Evolutionary conservation across 768 basidiomycete genomes (phyloP).

Genomic region (Mycena amicta): DNA sequence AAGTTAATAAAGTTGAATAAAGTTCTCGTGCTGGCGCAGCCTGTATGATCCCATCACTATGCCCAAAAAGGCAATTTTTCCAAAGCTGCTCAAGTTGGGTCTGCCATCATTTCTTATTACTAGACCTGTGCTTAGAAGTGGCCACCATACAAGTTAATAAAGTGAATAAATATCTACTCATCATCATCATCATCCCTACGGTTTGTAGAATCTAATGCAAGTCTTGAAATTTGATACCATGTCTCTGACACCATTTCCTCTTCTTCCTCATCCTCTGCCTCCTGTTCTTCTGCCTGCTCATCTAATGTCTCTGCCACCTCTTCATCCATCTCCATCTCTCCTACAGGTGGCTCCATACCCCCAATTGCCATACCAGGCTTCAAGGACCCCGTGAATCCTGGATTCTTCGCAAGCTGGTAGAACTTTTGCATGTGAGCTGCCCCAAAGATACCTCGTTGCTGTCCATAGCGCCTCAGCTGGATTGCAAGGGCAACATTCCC

Average conservation of each 20-base stretch:
- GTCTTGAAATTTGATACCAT: not conserved
- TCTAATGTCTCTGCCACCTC: not conserved
- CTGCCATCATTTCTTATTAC: no score
- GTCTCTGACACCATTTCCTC: not conserved
- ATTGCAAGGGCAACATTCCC: not conserved
- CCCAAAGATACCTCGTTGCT: not conserved
- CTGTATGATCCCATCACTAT: no score
- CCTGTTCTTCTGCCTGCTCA: not conserved
- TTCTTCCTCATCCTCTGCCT: not conserved
- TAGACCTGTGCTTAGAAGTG: no score
- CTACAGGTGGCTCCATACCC: not conserved
- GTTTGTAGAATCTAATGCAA: not conserved
- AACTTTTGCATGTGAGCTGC: not conserved
- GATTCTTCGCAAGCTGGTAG: not conserved
- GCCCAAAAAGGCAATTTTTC: no score
- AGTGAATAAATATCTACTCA: not conserved
- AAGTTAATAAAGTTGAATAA: no score
- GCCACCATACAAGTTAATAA: not conserved
- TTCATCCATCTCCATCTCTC: not conserved
- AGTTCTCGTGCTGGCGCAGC: no score
- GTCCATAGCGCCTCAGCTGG: not conserved
- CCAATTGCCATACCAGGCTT: not conserved
- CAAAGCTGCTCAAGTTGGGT: no score
- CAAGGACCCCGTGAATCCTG: not conserved
- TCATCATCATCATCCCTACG: not conserved